Percentiles rank a stretch among this genome's conserved stretches.
These are phyloP conservation scores for Cystofilobasidium bisporidii DNA, from an alignment of 768 basidiomycete species.

Conservation along the genomic window DNA sequence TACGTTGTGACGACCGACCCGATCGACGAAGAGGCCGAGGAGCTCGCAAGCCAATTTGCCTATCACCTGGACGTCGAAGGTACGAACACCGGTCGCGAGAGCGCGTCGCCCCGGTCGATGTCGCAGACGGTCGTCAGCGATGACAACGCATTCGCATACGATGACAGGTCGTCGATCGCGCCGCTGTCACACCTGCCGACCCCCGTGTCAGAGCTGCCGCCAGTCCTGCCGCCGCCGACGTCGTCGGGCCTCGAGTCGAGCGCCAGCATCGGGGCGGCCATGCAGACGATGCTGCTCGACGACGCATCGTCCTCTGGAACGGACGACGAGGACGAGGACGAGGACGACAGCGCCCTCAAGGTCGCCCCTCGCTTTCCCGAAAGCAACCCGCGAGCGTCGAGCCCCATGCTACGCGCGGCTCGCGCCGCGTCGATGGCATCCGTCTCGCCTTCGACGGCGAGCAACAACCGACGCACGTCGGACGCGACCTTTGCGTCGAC, in stretches of 20 bases:
- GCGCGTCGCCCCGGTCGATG: background rate
- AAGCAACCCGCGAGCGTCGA: background rate
- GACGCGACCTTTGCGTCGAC: background rate
- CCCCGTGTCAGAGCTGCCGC: background rate
- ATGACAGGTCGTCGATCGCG: conserved; percentile 8
- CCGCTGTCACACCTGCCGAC: background rate
- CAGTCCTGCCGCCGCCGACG: background rate
- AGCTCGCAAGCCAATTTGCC: background rate
- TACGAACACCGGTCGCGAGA: background rate
- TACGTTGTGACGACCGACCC: background rate
- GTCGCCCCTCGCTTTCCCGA: conserved; percentile 15
- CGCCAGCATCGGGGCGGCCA: conserved; percentile 20
- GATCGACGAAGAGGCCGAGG: conserved; percentile 15
- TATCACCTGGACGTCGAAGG: background rate
- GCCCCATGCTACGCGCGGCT: conserved; percentile 2
- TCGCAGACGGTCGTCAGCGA: conserved; percentile 15
- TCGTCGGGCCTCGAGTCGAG: conserved; percentile 5
- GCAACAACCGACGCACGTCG: background rate
- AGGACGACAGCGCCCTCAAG: conserved; percentile 13
- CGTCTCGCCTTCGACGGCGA: background rate
- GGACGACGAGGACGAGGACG: conserved; percentile 19
- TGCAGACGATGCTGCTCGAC: conserved; percentile 23
- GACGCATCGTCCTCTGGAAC: conserved; percentile 3
- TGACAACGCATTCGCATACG: conserved; percentile 8
- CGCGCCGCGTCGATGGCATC: background rate